Percentiles rank a stretch among this genome's conserved stretches.
phyloP scores from a whole-genome alignment of 345 rosid genomes.

The Salix caprea region DNA sequence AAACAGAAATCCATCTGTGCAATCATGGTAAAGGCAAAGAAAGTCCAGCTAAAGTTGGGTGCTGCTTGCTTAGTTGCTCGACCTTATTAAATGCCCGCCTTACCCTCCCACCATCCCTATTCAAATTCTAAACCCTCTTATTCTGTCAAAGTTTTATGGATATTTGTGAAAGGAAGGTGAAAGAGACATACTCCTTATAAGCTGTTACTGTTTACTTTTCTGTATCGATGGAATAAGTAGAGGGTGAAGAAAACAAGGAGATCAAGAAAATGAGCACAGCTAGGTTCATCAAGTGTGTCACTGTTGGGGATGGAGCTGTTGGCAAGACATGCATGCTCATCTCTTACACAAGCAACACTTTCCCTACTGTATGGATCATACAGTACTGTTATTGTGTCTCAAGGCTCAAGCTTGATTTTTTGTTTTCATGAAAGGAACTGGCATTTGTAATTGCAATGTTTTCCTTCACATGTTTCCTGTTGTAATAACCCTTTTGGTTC shows the following conservation, averaged over 20 bases:
- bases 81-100: slow-evolving; percentile 18
- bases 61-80: slow-evolving; percentile 1
- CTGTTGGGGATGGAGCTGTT: slow-evolving; percentile 56
- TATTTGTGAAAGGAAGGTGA: slow-evolving; percentile 1
- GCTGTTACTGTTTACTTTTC: neutral
- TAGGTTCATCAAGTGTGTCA: slow-evolving; percentile 54
- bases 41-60: slow-evolving; percentile 21
- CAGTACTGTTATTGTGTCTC: neutral
- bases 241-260: neutral
- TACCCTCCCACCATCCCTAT: slow-evolving; percentile 20
- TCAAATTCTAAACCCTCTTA: slow-evolving; percentile 22
- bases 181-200: neutral
- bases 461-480: neutral
- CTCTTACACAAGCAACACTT: slow-evolving; percentile 57
- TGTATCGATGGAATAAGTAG: neutral
- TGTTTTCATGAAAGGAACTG: neutral
- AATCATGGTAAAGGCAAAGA: slow-evolving; percentile 28
- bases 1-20: slow-evolving; percentile 40
- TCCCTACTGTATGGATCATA: slow-evolving; percentile 35
- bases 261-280: slow-evolving; percentile 39
- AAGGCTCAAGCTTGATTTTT: neutral
- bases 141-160: neutral
- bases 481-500: neutral
- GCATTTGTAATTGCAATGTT: neutral
- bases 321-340: slow-evolving; percentile 57